Evolutionary conservation across 2,329 filamentous ascomycete species (phyloP), one percentile per base, ranked within the genome.

Genomic region (Ceratocystis ficicola): DNA sequence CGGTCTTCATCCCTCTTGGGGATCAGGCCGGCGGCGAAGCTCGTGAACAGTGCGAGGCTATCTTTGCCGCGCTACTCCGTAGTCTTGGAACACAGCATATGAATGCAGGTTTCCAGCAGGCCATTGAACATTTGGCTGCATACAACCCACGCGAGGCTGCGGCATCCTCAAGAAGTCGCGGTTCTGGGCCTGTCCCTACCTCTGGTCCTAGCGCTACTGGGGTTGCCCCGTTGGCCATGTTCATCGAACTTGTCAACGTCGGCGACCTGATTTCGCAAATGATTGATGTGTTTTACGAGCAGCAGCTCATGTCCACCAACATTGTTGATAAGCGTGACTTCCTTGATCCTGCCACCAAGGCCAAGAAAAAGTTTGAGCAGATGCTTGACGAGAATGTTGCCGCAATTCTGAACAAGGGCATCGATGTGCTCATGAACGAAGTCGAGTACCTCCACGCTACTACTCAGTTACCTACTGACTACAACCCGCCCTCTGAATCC

Each of bases 311-410:
- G 5, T 83, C 85, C 0, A 84, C 88, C 15, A 89, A 89, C 71
- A 86, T 99, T 64, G 88, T 88, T 1, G 93, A 97, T 73, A 86
- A 89, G 55, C 95, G 95, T 73, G 94, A 99, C 76, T 99, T 99
- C 72, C 80, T 99, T 61, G 90, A 95, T 72, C 88, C 91, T 22
- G 90, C 92, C 0, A 88, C 89, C 41, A 87, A 96, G 71, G 92
- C 94, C 69, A 99, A 99, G 83, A 97, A 96, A 78, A 91, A 90
- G 70, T 99, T 97, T 72, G 94, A 99, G 79, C 92, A 96, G 73
- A 96, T 96, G 88, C 86, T 99, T 1, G 94, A 99, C 73, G 94
- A 97, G 76, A 89, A 90, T 68, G 94, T 99, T 6, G 94, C 94
- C 3, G 91, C 93, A 7, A 95, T 95, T 1, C 79, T 99, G 69